Conservation (phyloP, 768 basidiomycete species). For the Punctularia strigosozonata region DNA sequence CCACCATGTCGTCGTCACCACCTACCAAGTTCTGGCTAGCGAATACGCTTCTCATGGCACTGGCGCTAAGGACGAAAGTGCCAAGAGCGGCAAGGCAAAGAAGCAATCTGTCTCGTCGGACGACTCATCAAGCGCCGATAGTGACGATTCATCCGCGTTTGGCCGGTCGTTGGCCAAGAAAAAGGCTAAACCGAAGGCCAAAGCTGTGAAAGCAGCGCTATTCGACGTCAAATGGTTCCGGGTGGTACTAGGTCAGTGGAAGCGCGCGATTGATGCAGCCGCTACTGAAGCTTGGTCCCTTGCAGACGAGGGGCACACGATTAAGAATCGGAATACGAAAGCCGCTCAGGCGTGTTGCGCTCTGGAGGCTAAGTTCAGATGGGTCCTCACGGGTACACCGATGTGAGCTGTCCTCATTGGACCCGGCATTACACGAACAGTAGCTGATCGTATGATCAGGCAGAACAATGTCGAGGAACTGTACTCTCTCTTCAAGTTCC, state of each 20-base stretch:
- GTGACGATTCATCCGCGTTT: too few species aligned
- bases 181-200: too few species aligned
- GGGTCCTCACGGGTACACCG: slow-evolving; percentile 39
- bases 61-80: too few species aligned
- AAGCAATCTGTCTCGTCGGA: too few species aligned
- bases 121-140: too few species aligned
- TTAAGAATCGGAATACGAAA: slow-evolving; percentile 38
- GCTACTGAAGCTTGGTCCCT: neutral
- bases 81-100: too few species aligned
- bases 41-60: neutral
- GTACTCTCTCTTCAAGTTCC: slow-evolving; percentile 70
- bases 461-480: slow-evolving; percentile 79
- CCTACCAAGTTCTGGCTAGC: neutral
- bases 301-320: slow-evolving; percentile 46
- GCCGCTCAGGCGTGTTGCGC: slow-evolving; percentile 26
- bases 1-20: neutral
- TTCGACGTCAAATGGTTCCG: neutral
- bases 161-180: too few species aligned
- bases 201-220: neutral
- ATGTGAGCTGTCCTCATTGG: slow-evolving; percentile 13
- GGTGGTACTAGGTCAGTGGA: neutral
- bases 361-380: slow-evolving; percentile 32
- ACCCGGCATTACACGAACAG: slow-evolving; percentile 2
- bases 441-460: slow-evolving; percentile 20
- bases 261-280: neutral